Conservation (phyloP, 768 basidiomycete genomes). For the Ramaria sp. region DNA sequence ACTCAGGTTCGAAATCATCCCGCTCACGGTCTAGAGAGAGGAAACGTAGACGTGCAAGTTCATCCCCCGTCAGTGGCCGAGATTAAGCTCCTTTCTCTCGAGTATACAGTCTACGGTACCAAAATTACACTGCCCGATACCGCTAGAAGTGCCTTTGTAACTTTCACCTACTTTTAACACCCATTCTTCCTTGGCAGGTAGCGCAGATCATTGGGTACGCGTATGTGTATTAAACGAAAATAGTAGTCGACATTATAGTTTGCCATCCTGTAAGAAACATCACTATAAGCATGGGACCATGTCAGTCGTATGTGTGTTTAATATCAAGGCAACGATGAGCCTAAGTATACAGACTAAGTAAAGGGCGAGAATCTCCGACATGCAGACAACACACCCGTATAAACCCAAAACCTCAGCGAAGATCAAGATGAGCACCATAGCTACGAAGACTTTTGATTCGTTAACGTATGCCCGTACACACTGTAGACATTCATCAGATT, state of each 20-base stretch:
- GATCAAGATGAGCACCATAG: slow-evolving; percentile 94
- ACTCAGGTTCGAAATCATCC: slow-evolving; percentile 26
- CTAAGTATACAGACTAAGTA: no score
- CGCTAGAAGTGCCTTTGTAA: background rate
- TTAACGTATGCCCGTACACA: slow-evolving; percentile 87
- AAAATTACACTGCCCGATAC: background rate
- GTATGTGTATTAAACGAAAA: background rate
- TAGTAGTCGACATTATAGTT: background rate
- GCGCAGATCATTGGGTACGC: background rate
- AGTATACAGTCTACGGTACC: no score
- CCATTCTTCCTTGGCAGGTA: background rate
- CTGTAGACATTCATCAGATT: slow-evolving; percentile 24
- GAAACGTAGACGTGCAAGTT: slow-evolving; percentile 19
- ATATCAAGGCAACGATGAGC: slow-evolving; percentile 74
- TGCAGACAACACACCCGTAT: slow-evolving; percentile 44
- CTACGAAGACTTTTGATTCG: slow-evolving; percentile 84
- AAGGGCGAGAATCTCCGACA: background rate
- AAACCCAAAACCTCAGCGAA: slow-evolving; percentile 86
- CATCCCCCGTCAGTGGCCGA: background rate
- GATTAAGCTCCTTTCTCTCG: background rate
- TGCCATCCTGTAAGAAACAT: background rate
- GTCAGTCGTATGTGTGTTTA: slow-evolving; percentile 68
- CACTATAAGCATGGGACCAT: slow-evolving; percentile 2
- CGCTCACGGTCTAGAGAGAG: slow-evolving; percentile 19
- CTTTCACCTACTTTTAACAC: background rate